phyloP scores from a whole-genome alignment of 2,329 filamentous ascomycete genomes.

The Aspergillus proliferans region DNA sequence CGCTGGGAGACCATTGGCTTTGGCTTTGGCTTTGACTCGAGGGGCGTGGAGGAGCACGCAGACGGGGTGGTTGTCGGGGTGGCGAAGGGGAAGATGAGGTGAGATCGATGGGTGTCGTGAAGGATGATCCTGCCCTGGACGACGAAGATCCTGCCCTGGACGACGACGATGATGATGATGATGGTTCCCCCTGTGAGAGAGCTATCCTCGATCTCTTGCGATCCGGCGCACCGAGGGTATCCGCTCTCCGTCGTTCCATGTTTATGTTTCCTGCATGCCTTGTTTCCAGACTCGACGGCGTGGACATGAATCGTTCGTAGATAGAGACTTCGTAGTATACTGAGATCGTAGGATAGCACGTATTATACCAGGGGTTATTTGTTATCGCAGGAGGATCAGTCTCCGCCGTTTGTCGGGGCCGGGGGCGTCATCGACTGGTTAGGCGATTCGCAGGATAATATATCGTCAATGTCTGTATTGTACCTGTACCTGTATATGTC shows the following conservation, averaged over 20 bases:
- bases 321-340: too few relatives aligned
- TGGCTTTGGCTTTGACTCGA: neutral
- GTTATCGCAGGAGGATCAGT: constrained; percentile 20
- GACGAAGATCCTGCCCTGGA: constrained; percentile 5
- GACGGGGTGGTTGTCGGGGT: constrained; percentile 6
- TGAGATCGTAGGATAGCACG: too few relatives aligned
- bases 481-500: too few relatives aligned
- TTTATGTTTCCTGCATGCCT: neutral
- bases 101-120: constrained; percentile 28
- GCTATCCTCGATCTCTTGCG: constrained; percentile 27
- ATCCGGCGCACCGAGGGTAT: constrained; percentile 24
- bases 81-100: constrained; percentile 25
- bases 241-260: constrained; percentile 10
- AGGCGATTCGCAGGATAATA: constrained; percentile 7
- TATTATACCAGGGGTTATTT: constrained; percentile 2
- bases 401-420: constrained; percentile 25
- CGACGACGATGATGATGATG: neutral
- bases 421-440: constrained; percentile 26
- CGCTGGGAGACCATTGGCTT: too few relatives aligned
- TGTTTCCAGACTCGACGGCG: too few relatives aligned
- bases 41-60: constrained; percentile 6
- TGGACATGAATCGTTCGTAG: too few relatives aligned
- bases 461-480: too few relatives aligned
- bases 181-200: neutral
- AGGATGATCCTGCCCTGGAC: constrained; percentile 13